Percentiles rank a stretch among this genome's conserved stretches.
These are phyloP conservation scores for Blastocystis sp. DNA, from an alignment of 352 stramenopile genomes.

Conservation along the genomic window DNA sequence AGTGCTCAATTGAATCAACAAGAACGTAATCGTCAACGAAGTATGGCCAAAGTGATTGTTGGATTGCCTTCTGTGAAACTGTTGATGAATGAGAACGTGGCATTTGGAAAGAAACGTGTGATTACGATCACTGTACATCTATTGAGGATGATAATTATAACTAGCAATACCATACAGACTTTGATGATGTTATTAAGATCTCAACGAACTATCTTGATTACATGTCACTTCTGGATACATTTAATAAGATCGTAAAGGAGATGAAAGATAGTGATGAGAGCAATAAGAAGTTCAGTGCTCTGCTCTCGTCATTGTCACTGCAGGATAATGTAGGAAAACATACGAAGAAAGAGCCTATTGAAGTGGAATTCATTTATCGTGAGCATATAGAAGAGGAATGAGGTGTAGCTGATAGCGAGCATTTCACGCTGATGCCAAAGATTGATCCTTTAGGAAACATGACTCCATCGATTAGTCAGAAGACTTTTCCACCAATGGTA, in stretches of 20 bases:
- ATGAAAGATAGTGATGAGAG: constrained; percentile 59
- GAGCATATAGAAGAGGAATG: neutral
- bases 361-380: constrained; percentile 33
- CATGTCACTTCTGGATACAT: constrained; percentile 40
- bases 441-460: constrained; percentile 53
- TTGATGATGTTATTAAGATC: constrained; percentile 47
- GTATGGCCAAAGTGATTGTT: constrained; percentile 19
- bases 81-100: constrained; percentile 33
- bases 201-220: constrained; percentile 55
- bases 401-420: constrained; percentile 42
- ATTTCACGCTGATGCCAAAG: constrained; percentile 55
- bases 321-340: neutral
- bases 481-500: constrained; percentile 56
- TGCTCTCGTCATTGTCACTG: constrained; percentile 27
- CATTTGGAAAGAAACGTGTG: neutral
- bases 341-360: neutral
- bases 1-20: constrained; percentile 25
- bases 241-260: constrained; percentile 61
- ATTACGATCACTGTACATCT: constrained; percentile 19
- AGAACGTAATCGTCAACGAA: constrained; percentile 9
- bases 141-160: neutral
- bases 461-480: constrained; percentile 54
- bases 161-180: constrained; percentile 44
- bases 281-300: constrained; percentile 10
- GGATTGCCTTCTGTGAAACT: neutral